Evolutionary conservation across 1,139 yeast genomes (phyloP).

Genomic region (Saccharomyces hybrid): DNA sequence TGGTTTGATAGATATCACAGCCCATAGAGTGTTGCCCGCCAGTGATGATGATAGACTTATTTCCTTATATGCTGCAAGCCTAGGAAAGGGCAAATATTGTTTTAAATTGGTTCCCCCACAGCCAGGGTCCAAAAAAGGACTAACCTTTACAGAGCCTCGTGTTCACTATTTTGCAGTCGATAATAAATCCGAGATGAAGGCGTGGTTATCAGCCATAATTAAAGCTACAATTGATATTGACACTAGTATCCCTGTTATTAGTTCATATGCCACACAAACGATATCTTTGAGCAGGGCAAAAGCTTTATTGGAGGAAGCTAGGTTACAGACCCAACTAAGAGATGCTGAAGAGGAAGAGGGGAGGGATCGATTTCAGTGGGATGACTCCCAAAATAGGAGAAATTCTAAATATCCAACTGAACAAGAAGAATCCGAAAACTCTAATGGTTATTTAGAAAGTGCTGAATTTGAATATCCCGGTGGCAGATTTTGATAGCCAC

Average conservation of each 20-base stretch:
- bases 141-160: constrained; percentile 92
- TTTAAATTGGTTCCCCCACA: constrained; percentile 95
- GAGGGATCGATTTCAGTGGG: constrained; percentile 18
- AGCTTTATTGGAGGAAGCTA: constrained; percentile 71
- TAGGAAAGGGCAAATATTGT: constrained; percentile 90
- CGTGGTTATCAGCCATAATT: constrained; percentile 91
- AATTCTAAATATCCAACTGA: constrained; percentile 1
- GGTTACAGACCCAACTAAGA: constrained; percentile 57
- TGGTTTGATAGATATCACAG: constrained; percentile 91
- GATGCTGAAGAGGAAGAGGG: constrained; percentile 35
- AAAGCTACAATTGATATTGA: constrained; percentile 95
- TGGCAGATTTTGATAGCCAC: background rate
- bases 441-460: background rate
- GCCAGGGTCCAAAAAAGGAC: constrained; percentile 92
- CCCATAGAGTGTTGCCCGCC: constrained; percentile 82
- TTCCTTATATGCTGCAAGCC: constrained; percentile 82
- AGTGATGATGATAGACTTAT: constrained; percentile 66
- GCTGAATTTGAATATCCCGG: background rate
- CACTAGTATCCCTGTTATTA: constrained; percentile 82
- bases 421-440: background rate
- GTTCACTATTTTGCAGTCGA: constrained; percentile 96
- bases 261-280: constrained; percentile 91
- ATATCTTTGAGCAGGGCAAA: constrained; percentile 81
- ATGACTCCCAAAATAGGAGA: constrained; percentile 9
- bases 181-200: constrained; percentile 80